These are phyloP conservation scores for Entoloma clypeatum DNA, from an alignment of 1,284 basidiomycete genomes.

Conservation along the genomic window DNA sequence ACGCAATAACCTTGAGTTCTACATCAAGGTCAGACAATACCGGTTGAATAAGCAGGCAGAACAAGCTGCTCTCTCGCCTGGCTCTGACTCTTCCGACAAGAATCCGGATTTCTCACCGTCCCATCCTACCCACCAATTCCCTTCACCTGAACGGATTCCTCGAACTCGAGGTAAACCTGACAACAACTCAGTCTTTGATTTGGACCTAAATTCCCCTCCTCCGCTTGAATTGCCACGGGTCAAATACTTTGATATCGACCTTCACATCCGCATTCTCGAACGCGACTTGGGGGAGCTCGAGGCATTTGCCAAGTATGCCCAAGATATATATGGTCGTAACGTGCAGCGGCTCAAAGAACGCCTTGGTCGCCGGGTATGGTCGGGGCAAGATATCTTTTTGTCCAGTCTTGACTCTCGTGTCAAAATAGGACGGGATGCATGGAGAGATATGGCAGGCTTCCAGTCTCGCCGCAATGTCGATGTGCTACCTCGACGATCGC, in stretches of 20 bases:
- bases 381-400: constrained; percentile 52
- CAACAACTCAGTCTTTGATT: constrained; percentile 25
- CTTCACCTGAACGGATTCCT: not conserved
- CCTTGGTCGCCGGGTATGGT: constrained; percentile 68
- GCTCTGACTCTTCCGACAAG: not conserved
- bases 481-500: not conserved
- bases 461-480: constrained; percentile 17
- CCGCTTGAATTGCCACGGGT: constrained; percentile 17
- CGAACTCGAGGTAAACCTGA: constrained; percentile 11
- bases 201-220: constrained; percentile 33
- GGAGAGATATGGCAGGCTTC: constrained; percentile 34
- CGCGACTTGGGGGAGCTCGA: constrained; percentile 50
- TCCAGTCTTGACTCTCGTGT: constrained; percentile 20
- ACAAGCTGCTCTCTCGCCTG: not conserved
- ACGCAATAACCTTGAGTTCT: constrained; percentile 42
- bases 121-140: not conserved
- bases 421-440: constrained; percentile 26
- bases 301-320: constrained; percentile 38
- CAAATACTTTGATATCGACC: constrained; percentile 49
- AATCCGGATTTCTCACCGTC: not conserved
- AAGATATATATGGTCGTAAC: constrained; percentile 46
- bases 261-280: constrained; percentile 52
- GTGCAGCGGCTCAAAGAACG: constrained; percentile 62
- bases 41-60: not conserved
- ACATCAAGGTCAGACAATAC: constrained; percentile 20